Percentiles rank a stretch among this genome's conserved stretches.
Conservation (phyloP, 1,139 yeast genomes). For the Saccharomycopsis phalli region DNA sequence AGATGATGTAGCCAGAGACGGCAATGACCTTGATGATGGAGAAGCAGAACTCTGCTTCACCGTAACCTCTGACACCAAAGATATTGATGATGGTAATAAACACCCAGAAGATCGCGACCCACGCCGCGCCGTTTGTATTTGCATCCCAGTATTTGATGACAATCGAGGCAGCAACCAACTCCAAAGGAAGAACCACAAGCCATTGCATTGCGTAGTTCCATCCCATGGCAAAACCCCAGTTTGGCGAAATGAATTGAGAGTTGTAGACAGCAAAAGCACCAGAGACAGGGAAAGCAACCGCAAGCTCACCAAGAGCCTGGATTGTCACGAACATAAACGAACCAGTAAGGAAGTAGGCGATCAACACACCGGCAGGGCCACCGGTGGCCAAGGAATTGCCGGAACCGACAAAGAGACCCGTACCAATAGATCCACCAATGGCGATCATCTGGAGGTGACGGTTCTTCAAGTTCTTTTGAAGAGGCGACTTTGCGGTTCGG, state of each 20-base stretch:
- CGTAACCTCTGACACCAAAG: slow-evolving; percentile 53
- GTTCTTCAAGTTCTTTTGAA: slow-evolving; percentile 53
- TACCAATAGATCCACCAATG: slow-evolving; percentile 82
- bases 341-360: slow-evolving; percentile 44
- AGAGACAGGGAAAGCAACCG: slow-evolving; percentile 56
- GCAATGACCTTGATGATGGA: slow-evolving; percentile 55
- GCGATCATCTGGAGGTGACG: slow-evolving; percentile 74
- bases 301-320: slow-evolving; percentile 61
- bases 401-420: slow-evolving; percentile 47
- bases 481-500: slow-evolving; percentile 61
- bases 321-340: slow-evolving; percentile 54
- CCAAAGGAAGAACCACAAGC: slow-evolving; percentile 62
- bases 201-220: slow-evolving; percentile 65
- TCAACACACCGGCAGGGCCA: slow-evolving; percentile 61
- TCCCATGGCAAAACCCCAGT: slow-evolving; percentile 71
- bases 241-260: slow-evolving; percentile 55
- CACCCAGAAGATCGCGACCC: slow-evolving; percentile 57
- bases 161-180: slow-evolving; percentile 62
- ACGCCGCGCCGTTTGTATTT: slow-evolving; percentile 48
- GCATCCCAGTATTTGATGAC: slow-evolving; percentile 61
- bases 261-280: slow-evolving; percentile 68
- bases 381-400: slow-evolving; percentile 55
- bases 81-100: slow-evolving; percentile 48
- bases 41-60: slow-evolving; percentile 58
- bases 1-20: slow-evolving; percentile 54